phyloP scores from a whole-genome alignment of 1,284 basidiomycete species.

The Blastosporella zonata region DNA sequence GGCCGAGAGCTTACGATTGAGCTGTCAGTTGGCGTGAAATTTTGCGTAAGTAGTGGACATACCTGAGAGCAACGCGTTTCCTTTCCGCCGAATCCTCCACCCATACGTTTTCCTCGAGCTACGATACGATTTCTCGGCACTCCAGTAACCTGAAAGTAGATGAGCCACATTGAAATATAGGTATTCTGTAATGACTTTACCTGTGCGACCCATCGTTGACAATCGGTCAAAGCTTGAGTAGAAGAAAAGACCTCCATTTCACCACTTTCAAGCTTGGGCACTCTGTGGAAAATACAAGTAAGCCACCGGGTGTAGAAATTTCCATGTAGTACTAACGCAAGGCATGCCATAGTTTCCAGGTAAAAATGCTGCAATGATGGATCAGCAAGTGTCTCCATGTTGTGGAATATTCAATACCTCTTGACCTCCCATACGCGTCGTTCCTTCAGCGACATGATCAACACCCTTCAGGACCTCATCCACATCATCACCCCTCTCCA shows the following conservation, averaged over 20 bases:
- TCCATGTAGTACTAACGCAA: conserved; percentile 7
- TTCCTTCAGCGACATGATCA: conserved; percentile 12
- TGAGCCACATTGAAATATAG: not conserved
- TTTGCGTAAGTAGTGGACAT: not conserved
- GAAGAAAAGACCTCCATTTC: conserved; percentile 19
- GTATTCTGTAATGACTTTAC: not conserved
- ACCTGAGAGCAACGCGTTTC: conserved; percentile 15
- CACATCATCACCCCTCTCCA: conserved; percentile 14
- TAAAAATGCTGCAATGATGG: conserved; percentile 14
- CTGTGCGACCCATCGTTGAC: conserved; percentile 17
- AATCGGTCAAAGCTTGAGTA: conserved; percentile 14
- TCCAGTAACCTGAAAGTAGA: conserved; percentile 11
- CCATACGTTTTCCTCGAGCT: conserved; percentile 15
- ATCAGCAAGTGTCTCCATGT: not conserved
- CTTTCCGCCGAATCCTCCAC: conserved; percentile 18
- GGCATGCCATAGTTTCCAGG: conserved; percentile 18
- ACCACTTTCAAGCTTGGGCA: conserved; percentile 18
- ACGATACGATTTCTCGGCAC: conserved; percentile 17
- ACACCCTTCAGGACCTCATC: conserved; percentile 5
- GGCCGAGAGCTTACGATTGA: conserved; percentile 7
- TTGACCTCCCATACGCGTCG: conserved; percentile 16
- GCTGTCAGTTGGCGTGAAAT: not conserved
- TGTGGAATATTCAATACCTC: conserved; percentile 5
- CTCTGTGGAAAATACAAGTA: conserved; percentile 5
- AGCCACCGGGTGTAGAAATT: not conserved